Evolutionary conservation across 1,284 basidiomycete species (phyloP), one percentile per base, ranked within the genome.

Genomic region (Ustilago curta): DNA sequence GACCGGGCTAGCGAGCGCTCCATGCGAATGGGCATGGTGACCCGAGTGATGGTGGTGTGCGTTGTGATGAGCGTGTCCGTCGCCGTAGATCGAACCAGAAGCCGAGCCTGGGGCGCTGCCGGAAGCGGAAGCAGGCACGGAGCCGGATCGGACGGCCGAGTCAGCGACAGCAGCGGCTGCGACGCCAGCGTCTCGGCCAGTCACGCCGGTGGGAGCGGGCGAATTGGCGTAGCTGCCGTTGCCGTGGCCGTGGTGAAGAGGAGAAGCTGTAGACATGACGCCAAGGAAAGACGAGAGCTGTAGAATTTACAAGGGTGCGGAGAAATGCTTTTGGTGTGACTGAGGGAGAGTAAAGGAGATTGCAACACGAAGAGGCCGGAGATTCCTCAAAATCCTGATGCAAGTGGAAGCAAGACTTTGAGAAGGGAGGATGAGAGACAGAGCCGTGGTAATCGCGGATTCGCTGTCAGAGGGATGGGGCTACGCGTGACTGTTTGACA

Each of bases 171-270:
- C 60, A 25, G 72, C 67, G 1, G 72, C 63, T 23, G 66, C 40
- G n/a, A 74, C 67, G 39, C 67, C 72, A 44, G 51, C 66, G 45
- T 75, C 72, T 11, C 72, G 62, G 39, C 58, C 67, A 39, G 67
- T 61, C 27, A 69, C 48, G 44, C 65, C 65, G 43, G 63, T 52
- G 9, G 73, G 73, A 54, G 65, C 68, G 23, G 73, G 73, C 32
- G 73, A 76, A 52, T 76, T 76, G 60, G 73, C 61, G 44, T 76
- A 71, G 65, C 60, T 71, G 37, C 64, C 68, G 16, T 71, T 71
- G 68, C 65, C 50, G 55, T 76, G 73, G 47, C 73, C 73, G 31
- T 76, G 73, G 61, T 76, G 73, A 19, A 76, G 73, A n/a, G 73
- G 69, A 21, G 73, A 76, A 53, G 69, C 73, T 16, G 73, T 71